These are phyloP conservation scores for Voacanga thouarsii DNA, from an alignment of 257 asterid genomes.

Conservation along the genomic window DNA sequence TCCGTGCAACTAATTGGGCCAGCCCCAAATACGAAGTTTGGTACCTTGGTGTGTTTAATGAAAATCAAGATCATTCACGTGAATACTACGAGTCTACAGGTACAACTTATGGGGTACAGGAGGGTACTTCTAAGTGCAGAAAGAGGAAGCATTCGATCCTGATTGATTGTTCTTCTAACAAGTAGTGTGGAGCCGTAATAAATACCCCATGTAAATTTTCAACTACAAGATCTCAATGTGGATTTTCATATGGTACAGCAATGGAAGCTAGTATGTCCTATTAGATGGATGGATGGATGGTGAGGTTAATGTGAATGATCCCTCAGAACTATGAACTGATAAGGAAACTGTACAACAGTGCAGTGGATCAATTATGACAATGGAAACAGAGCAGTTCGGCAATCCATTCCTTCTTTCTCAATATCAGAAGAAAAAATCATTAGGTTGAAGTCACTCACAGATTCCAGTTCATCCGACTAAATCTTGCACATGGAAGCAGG, in stretches of 20 bases:
- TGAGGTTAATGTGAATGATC: slow-evolving; percentile 7
- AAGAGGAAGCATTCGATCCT: not conserved
- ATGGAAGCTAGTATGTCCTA: slow-evolving; percentile 9
- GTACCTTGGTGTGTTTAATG: not conserved
- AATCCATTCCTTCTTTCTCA: not conserved
- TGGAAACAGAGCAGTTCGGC: not conserved
- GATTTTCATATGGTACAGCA: slow-evolving; percentile 13
- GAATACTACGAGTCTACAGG: not conserved
- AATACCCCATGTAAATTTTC: slow-evolving; percentile 1
- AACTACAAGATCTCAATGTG: slow-evolving; percentile 18
- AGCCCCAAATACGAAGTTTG: not conserved
- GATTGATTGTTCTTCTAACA: not conserved
- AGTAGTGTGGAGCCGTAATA: not conserved
- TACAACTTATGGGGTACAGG: not conserved
- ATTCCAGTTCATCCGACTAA: not conserved
- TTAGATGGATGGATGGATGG: not conserved
- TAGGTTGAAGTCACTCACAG: not conserved
- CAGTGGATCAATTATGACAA: slow-evolving; percentile 1
- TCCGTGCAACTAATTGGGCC: not conserved
- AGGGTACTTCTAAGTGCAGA: not conserved
- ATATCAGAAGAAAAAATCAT: not conserved
- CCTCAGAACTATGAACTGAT: not conserved
- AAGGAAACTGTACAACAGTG: not conserved
- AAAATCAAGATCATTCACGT: slow-evolving; percentile 1
- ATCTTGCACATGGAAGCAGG: not conserved